A percentile compares a stretch with the other conserved stretches of the same genome.
Conservation (phyloP, 306 rosid genomes). For the Medicago lupulina region DNA sequence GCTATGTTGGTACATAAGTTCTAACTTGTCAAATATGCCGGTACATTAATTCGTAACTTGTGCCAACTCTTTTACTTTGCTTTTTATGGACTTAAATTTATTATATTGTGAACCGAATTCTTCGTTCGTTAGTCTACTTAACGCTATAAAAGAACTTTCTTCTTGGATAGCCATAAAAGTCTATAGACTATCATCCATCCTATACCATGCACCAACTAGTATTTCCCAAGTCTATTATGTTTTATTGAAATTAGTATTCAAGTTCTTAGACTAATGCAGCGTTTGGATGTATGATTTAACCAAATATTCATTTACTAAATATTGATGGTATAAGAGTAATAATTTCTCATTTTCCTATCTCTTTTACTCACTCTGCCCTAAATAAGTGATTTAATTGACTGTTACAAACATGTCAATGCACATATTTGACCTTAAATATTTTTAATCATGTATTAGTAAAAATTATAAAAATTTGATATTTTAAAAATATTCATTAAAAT, state of each 20-base stretch:
- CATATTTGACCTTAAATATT: too few relatives aligned
- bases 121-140: background rate
- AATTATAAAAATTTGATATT: too few relatives aligned
- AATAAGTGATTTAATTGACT: too few relatives aligned
- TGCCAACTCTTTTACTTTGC: conserved; percentile 32
- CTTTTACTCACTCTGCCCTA: too few relatives aligned
- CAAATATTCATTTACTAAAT: too few relatives aligned
- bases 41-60: conserved; percentile 2
- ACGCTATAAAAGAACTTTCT: background rate
- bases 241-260: background rate
- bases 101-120: conserved; percentile 9
- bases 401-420: too few relatives aligned
- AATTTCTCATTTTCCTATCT: too few relatives aligned
- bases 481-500: too few relatives aligned
- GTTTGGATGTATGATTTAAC: background rate
- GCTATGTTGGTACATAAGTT: conserved; percentile 8
- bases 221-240: background rate
- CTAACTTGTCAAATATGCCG: conserved; percentile 27
- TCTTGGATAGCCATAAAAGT: background rate
- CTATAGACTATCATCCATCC: background rate
- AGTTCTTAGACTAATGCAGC: background rate
- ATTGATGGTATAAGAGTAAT: too few relatives aligned
- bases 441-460: too few relatives aligned
- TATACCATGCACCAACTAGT: too few relatives aligned
- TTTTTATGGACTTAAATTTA: conserved; percentile 1